Percentiles rank a stretch among this genome's conserved stretches.
phyloP scores from a whole-genome alignment of 2,329 filamentous ascomycete species.

The Cladosporium sp. region DNA sequence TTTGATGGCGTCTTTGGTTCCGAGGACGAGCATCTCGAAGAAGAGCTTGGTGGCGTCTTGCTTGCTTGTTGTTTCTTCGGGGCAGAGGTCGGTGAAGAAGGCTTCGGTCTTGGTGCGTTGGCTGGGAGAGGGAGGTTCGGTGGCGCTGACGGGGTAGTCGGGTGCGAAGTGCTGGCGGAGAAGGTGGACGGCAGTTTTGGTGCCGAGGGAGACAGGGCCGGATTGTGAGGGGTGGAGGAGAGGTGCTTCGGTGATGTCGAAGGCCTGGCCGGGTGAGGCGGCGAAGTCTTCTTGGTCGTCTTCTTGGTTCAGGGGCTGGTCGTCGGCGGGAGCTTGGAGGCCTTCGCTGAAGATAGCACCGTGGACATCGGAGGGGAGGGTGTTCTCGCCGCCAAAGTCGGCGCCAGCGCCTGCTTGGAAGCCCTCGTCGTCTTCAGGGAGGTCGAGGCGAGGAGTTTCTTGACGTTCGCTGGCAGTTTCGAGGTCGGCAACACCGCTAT shows the following conservation, averaged over 20 bases:
- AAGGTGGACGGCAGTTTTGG: constrained; percentile 93
- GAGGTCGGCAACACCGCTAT: constrained; percentile 80
- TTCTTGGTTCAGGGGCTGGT: constrained; percentile 23
- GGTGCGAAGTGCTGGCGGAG: constrained; percentile 75
- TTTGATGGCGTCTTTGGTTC: constrained; percentile 97
- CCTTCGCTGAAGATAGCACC: constrained; percentile 25
- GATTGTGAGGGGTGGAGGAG: constrained; percentile 79
- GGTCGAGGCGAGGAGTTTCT: constrained; percentile 32
- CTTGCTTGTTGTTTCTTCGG: constrained; percentile 75
- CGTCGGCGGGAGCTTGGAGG: constrained; percentile 25
- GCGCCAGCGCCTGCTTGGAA: constrained; percentile 32
- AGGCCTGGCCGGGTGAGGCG: constrained; percentile 46
- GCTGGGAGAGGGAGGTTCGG: constrained; percentile 64
- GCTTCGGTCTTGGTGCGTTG: constrained; percentile 75
- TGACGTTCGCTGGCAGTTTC: constrained; percentile 52
- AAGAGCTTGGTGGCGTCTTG: constrained; percentile 99
- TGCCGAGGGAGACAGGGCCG: constrained; percentile 84
- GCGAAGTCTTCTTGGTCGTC: constrained; percentile 35
- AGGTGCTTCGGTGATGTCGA: constrained; percentile 77
- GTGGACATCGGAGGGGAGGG: constrained; percentile 22
- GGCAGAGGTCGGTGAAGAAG: constrained; percentile 87
- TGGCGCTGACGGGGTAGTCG: constrained; percentile 58
- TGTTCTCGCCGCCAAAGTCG: constrained; percentile 32
- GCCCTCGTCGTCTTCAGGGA: constrained; percentile 34
- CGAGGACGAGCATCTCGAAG: constrained; percentile 92